These are phyloP conservation scores for Scedosporium boydii DNA, from an alignment of 2,329 filamentous ascomycete species.

Conservation along the genomic window DNA sequence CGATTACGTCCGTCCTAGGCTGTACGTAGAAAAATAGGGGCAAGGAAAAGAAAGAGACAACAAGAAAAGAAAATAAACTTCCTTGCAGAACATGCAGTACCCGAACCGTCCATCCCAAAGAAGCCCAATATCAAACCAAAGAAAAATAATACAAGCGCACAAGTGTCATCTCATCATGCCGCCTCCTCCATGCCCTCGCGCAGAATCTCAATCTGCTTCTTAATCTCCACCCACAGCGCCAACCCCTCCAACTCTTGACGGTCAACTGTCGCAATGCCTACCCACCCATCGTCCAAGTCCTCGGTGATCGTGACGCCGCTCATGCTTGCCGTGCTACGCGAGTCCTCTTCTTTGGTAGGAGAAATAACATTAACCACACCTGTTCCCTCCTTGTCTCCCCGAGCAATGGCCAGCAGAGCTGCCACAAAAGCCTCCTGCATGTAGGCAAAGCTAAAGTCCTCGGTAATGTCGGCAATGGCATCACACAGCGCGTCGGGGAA, in stretches of 20 bases:
- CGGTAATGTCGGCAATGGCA: conserved; percentile 52
- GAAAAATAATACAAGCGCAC: background rate
- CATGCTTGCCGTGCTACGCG: conserved; percentile 5
- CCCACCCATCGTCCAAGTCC: conserved; percentile 26
- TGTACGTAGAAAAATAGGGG: no score
- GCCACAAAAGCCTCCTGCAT: conserved; percentile 62
- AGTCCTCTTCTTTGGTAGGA: conserved; percentile 13
- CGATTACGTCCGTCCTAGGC: no score
- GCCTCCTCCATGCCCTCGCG: conserved; percentile 46
- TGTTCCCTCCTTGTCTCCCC: conserved; percentile 11
- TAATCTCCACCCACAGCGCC: conserved; percentile 50
- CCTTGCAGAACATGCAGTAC: background rate
- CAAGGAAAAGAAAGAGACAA: no score
- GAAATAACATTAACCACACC: conserved; percentile 10
- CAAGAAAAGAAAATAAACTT: background rate
- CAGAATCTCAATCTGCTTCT: conserved; percentile 52
- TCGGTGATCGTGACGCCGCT: background rate
- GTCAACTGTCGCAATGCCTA: conserved; percentile 20
- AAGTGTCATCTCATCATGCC: background rate
- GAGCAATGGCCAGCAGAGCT: conserved; percentile 49
- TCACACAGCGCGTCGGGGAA: conserved; percentile 50
- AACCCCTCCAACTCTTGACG: conserved; percentile 37
- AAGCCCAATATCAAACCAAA: background rate
- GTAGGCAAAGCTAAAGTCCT: conserved; percentile 60
- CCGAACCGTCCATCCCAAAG: background rate